Percentiles rank a stretch among this genome's conserved stretches.
Evolutionary conservation across 2,329 filamentous ascomycete species (phyloP).

Genomic region (Xylariales sp.): DNA sequence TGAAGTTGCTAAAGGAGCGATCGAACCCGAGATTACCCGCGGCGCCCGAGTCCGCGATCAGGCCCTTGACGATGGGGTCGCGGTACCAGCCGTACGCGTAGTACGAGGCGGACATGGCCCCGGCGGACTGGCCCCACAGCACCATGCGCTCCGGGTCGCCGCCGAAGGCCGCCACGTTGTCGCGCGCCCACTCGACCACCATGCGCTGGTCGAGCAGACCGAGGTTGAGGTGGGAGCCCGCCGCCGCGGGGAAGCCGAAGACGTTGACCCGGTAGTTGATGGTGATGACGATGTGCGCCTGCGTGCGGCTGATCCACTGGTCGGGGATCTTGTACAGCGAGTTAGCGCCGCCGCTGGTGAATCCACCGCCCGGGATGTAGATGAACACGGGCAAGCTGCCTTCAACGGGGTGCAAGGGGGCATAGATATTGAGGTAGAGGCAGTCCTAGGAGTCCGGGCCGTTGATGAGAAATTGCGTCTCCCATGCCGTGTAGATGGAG

Average conservation of each 20-base stretch:
- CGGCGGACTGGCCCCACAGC: slow-evolving; percentile 10
- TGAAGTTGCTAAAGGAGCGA: slow-evolving; percentile 19
- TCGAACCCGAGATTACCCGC: no score
- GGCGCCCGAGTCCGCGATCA: slow-evolving; percentile 26
- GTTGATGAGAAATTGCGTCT: slow-evolving; percentile 6
- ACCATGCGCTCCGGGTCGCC: slow-evolving; percentile 6
- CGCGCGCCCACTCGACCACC: slow-evolving; percentile 7
- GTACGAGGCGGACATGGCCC: slow-evolving; percentile 1
- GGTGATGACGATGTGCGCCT: slow-evolving; percentile 7
- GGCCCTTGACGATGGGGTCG: slow-evolving; percentile 29
- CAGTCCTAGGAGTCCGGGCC: slow-evolving; percentile 4
- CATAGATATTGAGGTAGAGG: slow-evolving; percentile 8
- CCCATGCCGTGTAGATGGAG: slow-evolving; percentile 1
- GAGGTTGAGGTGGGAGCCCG: slow-evolving; percentile 5
- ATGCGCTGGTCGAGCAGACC: slow-evolving; percentile 5
- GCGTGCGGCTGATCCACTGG: slow-evolving; percentile 7
- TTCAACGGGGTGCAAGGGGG: neutral
- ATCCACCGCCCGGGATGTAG: slow-evolving; percentile 4
- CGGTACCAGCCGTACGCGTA: slow-evolving; percentile 9
- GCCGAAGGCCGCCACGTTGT: slow-evolving; percentile 8
- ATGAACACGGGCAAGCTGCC: slow-evolving; percentile 7
- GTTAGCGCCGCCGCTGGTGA: slow-evolving; percentile 5
- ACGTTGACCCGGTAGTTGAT: slow-evolving; percentile 8
- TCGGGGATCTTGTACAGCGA: slow-evolving; percentile 8
- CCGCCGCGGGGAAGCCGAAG: slow-evolving; percentile 8